These are phyloP conservation scores for Solanum tarapatanum DNA, from an alignment of 257 asterid genomes.

Conservation along the genomic window DNA sequence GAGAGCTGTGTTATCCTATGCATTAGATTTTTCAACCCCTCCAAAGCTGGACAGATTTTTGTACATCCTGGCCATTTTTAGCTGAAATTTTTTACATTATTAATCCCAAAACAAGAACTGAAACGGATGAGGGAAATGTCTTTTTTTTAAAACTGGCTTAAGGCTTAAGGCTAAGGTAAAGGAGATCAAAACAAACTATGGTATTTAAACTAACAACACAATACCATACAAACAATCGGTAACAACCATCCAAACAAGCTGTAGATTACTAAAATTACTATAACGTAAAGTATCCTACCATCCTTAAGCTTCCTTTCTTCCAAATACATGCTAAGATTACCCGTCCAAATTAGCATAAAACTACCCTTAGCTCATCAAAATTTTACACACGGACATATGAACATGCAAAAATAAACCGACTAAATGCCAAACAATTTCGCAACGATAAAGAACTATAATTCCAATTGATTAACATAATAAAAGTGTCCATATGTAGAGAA, in stretches of 20 bases:
- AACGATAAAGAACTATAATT: background rate
- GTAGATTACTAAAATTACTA: background rate
- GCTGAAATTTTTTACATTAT: background rate
- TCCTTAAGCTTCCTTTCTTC: background rate
- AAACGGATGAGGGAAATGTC: background rate
- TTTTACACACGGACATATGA: background rate
- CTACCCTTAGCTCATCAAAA: background rate
- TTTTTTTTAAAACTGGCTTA: background rate
- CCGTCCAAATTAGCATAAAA: background rate
- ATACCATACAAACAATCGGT: background rate
- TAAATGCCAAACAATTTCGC: background rate
- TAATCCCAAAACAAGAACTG: background rate
- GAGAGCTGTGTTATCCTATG: background rate
- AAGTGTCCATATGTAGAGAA: background rate
- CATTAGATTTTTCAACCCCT: background rate
- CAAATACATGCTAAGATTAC: background rate
- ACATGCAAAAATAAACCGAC: background rate
- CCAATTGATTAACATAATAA: background rate
- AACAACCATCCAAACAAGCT: background rate
- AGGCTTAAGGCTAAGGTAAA: background rate
- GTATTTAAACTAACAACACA: background rate
- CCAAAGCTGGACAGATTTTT: background rate
- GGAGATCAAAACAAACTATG: background rate
- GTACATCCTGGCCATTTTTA: background rate
- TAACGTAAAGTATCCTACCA: background rate